phyloP scores from a whole-genome alignment of 1,284 basidiomycete species.

The Cutaneotrichosporon spelunceum region DNA sequence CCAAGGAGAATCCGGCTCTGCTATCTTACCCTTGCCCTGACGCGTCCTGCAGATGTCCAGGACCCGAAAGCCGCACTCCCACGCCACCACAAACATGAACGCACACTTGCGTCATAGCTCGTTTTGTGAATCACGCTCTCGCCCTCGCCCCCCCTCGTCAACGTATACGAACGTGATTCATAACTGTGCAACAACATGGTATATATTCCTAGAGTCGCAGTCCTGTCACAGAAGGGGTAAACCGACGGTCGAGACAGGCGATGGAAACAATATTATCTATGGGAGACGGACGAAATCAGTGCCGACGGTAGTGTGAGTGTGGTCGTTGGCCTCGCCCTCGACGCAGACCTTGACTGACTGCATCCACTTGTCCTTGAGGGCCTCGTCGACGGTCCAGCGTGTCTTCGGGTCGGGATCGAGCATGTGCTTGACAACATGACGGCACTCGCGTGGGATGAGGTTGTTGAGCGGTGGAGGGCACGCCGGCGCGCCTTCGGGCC shows the following conservation, averaged over 20 bases:
- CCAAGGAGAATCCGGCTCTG: no score
- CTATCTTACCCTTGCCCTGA: no score
- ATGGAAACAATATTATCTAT: neutral
- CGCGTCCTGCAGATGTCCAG: no score
- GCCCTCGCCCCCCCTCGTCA: neutral
- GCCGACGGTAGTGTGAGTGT: constrained; percentile 42
- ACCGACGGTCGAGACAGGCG: neutral
- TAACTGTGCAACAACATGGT: constrained; percentile 22
- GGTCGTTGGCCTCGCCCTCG: constrained; percentile 43
- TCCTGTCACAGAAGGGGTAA: neutral
- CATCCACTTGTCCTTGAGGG: constrained; percentile 80
- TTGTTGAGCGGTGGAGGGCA: constrained; percentile 64
- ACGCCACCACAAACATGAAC: no score
- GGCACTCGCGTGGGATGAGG: constrained; percentile 78
- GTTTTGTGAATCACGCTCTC: no score
- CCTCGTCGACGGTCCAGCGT: constrained; percentile 76
- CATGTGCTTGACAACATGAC: constrained; percentile 86
- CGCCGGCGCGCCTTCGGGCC: constrained; percentile 22
- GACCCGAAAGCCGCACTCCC: no score
- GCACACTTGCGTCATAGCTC: no score
- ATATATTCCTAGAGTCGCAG: constrained; percentile 11
- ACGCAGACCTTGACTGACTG: constrained; percentile 61
- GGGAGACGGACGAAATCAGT: constrained; percentile 36
- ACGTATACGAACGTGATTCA: constrained; percentile 1
- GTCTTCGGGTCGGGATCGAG: constrained; percentile 88